A percentile compares a stretch with the other conserved stretches of the same genome.
Evolutionary conservation across 371 early-diverging fungal species (phyloP).

Genomic region (Apophysomyces elegans): DNA sequence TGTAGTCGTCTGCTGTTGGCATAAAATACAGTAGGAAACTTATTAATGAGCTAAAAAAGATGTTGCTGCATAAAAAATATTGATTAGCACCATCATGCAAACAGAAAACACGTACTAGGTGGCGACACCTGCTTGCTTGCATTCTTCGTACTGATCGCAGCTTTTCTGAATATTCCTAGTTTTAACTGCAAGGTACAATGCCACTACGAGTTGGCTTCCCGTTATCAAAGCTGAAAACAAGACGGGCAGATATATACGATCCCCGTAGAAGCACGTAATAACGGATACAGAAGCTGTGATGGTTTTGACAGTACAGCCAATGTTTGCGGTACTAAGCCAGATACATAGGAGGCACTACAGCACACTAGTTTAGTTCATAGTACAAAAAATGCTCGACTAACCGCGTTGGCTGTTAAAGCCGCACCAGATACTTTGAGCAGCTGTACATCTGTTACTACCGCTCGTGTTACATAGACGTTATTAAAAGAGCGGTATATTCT

Average conservation of each 20-base stretch:
- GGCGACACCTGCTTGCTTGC: conserved; percentile 37
- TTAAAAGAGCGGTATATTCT: conserved; percentile 44
- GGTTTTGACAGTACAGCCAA: neutral
- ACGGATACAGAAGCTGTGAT: neutral
- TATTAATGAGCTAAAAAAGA: conserved; percentile 1
- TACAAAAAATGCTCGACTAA: conserved; percentile 8
- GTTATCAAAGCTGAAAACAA: conserved; percentile 24
- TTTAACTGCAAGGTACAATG: conserved; percentile 38
- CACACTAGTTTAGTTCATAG: conserved; percentile 10
- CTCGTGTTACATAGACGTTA: conserved; percentile 43
- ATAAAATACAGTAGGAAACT: conserved; percentile 33
- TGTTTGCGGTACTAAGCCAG: conserved; percentile 12
- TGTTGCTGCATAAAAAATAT: neutral
- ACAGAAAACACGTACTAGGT: conserved; percentile 34
- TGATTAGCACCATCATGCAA: neutral
- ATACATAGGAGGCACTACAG: conserved; percentile 24
- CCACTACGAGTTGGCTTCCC: conserved; percentile 27
- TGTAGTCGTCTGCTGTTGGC: conserved; percentile 52
- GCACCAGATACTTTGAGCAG: conserved; percentile 38
- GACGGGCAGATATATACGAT: conserved; percentile 22
- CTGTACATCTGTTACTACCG: conserved; percentile 41
- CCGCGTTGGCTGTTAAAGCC: conserved; percentile 33
- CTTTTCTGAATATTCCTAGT: conserved; percentile 34
- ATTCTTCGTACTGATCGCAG: conserved; percentile 35
- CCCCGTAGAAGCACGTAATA: conserved; percentile 22